Base-by-base conservation (phyloP, 495 filamentous ascomycete species). In the Lasiosphaeris hirsuta region DNA sequence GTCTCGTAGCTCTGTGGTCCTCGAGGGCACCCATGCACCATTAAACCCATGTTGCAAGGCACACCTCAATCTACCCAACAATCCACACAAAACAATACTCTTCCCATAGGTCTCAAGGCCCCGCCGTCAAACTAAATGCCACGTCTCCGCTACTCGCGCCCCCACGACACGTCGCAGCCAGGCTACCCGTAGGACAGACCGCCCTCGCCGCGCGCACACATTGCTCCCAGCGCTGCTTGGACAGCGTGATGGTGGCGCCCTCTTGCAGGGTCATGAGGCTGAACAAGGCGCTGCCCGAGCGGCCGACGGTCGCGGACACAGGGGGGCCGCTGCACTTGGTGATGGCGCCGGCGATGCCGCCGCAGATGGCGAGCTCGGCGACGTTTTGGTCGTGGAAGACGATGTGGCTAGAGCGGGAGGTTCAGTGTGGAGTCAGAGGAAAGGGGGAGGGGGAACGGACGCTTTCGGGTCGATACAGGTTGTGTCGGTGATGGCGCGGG, bases 351-450 rank as follows among this genome's bases (percentile, higher is more conserved):
- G 78, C 67, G 51, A 81, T 79, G 39, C 76, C 72, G n/a, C 73
- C 73, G 68, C 79, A 84, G 67, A 83, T 83, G 51, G 61, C 59
- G 6, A 84, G 78, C 50, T 78, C 69, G 19, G 80, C 79, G 5
- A 78, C 80, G 58, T 80, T 78, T 49, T 78, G 76, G 63, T 80
- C 76, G 67, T 83, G 78, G 42, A 69, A 74, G 52, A 79, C 74
- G 46, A 84, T 76, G 40, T 71, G 74, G 0, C 79, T 83, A 54
- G 10, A n/a, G 13, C 7, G 14, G 6, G 38, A 0, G 14, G 30
- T 18, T 23, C 34, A 17, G 0, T 15, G 9, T 18, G 15, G n/a
- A 19, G 40, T 40, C 6, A 13, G 4, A 23, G 36, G 30, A 7
- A 30, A 33, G 46, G 23, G 7, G 44, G 34, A 45, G 40, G 45